Conservation (phyloP, 148 eudicot species). For the Hydrangea macrophylla region DNA sequence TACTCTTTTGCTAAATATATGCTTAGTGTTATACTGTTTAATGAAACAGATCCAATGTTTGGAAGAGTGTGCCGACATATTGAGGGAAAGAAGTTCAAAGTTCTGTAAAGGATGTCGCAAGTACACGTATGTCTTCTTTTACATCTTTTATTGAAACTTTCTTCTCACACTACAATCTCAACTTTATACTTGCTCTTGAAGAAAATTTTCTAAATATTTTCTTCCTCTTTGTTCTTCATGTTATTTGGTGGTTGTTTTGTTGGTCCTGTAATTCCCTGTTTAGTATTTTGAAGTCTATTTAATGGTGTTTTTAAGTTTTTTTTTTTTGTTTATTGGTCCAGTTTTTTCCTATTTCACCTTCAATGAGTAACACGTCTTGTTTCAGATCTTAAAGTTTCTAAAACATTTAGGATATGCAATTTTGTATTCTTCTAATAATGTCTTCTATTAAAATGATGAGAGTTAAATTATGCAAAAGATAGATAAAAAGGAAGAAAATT, state of each 20-base stretch:
- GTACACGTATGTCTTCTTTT: slow-evolving; percentile 58
- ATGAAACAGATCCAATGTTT: slow-evolving; percentile 58
- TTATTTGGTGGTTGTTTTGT: neutral
- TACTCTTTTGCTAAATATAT: slow-evolving; percentile 1
- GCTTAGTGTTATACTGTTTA: neutral
- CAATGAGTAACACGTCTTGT: neutral
- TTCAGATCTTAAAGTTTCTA: neutral
- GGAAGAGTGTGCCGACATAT: slow-evolving; percentile 67
- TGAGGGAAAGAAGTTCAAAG: slow-evolving; percentile 65
- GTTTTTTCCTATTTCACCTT: no score
- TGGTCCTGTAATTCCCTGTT: neutral
- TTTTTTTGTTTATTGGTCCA: no score
- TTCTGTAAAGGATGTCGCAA: slow-evolving; percentile 81
- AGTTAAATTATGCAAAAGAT: no score
- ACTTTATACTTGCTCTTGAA: slow-evolving; percentile 5
- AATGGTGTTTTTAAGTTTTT: neutral
- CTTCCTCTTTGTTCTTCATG: slow-evolving; percentile 5
- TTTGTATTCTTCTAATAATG: no score
- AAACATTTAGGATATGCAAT: no score
- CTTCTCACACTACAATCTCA: neutral
- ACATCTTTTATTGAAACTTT: slow-evolving; percentile 7
- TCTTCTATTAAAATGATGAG: no score
- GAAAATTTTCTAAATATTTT: neutral
- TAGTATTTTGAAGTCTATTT: neutral
- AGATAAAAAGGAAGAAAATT: no score